Base-by-base conservation (phyloP, 2,329 filamentous ascomycete genomes). In the Fusarium cicatricum region DNA sequence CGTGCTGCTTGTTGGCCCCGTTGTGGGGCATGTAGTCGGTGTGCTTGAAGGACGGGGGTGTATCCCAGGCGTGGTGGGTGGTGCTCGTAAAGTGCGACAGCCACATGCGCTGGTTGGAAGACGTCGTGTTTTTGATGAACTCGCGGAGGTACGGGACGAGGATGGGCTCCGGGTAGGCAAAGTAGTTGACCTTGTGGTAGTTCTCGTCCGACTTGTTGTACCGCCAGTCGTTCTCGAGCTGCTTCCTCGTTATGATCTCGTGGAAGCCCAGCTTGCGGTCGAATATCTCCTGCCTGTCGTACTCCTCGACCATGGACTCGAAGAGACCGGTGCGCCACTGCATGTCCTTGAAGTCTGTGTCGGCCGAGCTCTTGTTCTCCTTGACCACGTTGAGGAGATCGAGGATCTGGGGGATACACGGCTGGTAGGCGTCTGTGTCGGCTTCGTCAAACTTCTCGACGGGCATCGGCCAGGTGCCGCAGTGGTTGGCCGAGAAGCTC, bases 361-460 rank as follows among this genome's bases (percentile, higher is more conserved):
- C 55, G 2, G 49, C 46, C 3, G 41, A 45, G 8, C 62, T 62
- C 1, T 51, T 36, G 6, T 65, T 53, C 16, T 55, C 54, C 47
- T 70, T 69, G 29, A 71, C 46, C 7, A 60, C 37, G 58, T 75
- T 77, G 28, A 76, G 60, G 19, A 71, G 67, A 11, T 75, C 64
- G 23, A 76, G 60, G 16, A 75, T 64, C 43, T 76, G 78, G 1
- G 79, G 74, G 38, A 81, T 53, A 21, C 78, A 80, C 2, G 78
- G 78, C 51, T 80, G 76, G 55, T 80, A 80, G 40, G 77, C 70
- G 44, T 78, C 71, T 23, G 76, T 69, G 11, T 72, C 60, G 43
- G 73, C 77, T 53, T 80, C 78, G 38, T 70, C 69, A 33, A 80
- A 79, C 59, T 77, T 77, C 52, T 80, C 77, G 7, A 74, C 74